Evolutionary conservation across 768 basidiomycete genomes (phyloP), one percentile per base, ranked within the genome.

Genomic region (Dacryopinax spathularia): DNA sequence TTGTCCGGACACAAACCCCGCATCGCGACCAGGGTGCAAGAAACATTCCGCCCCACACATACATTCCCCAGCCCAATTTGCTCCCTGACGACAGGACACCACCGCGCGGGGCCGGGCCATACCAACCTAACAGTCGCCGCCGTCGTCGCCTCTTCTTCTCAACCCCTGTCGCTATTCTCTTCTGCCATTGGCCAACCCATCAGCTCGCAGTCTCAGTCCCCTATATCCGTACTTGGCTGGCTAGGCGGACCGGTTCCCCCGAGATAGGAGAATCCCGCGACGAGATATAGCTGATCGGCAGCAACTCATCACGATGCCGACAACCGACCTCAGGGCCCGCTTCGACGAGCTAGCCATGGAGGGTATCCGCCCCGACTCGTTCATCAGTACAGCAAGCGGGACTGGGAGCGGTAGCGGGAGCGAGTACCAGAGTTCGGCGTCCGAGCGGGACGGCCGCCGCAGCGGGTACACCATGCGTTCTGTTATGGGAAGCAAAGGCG

Each of bases 1-100:
- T 37, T 37, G 10, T 37, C 43, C 48, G 48, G 48, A 56, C 25
- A 20, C 48, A 56, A 56, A 56, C 48, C 48, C 48, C 48, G 48
- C 25, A 31, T 56, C 48, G 48, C 48, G 29, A 56, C 48, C 12
- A 44, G 48, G 48, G 22, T 56, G 7, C 29, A 31, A 9, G 48
- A 31, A 5, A 56, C 48, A 56, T 56, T 56, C 48, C 48, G 48
- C 22, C 15, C 13, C 48, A n/a, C n/a, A n/a, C n/a, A 56, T 56
- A 56, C 29, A 56, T 56, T 56, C 22, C 31, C 25, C 48, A 56
- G 20, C 48, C 48, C 25, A 56, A 56, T 56, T 56, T 56, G 48
- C 48, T 56, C 48, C 48, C 48, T 56, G 48, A 56, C 48, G 48
- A 56, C 48, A 29, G 48, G 48, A 25, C 22, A 10, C 48, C 48